A percentile compares a stretch with the other conserved stretches of the same genome.
These are phyloP conservation scores for Populus simonii DNA, from an alignment of 345 rosid genomes.

Conservation along the genomic window DNA sequence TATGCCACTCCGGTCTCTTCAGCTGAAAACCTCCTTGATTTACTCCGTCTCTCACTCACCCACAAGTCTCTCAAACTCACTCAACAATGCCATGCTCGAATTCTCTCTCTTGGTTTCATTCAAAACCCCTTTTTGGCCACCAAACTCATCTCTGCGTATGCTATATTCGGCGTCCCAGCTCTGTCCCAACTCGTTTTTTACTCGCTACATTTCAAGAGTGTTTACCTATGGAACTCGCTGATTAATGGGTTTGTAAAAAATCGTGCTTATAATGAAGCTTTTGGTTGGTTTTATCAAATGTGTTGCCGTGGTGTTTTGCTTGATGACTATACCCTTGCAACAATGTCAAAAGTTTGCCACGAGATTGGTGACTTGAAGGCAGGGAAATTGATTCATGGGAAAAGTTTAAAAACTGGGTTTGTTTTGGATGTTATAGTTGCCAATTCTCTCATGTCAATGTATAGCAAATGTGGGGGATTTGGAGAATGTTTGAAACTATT, in stretches of 20 bases:
- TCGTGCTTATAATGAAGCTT: slow-evolving; percentile 28
- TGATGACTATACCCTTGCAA: slow-evolving; percentile 55
- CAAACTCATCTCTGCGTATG: slow-evolving; percentile 58
- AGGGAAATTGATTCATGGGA: slow-evolving; percentile 50
- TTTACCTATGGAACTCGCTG: slow-evolving; percentile 51
- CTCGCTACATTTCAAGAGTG: slow-evolving; percentile 28
- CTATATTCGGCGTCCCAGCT: slow-evolving; percentile 24
- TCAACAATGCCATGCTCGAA: slow-evolving; percentile 50
- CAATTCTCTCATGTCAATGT: slow-evolving; percentile 65
- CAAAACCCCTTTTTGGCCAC: slow-evolving; percentile 46
- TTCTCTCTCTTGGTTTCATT: slow-evolving; percentile 30
- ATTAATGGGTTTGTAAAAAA: slow-evolving; percentile 54
- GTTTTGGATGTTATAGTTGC: slow-evolving; percentile 39
- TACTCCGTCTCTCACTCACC: slow-evolving; percentile 36
- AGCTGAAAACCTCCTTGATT: slow-evolving; percentile 31
- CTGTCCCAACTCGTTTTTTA: slow-evolving; percentile 44
- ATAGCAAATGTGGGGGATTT: slow-evolving; percentile 37
- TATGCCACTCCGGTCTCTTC: slow-evolving; percentile 18
- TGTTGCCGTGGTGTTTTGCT: slow-evolving; percentile 29
- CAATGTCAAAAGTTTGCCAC: slow-evolving; percentile 38
- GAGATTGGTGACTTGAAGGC: slow-evolving; percentile 37
- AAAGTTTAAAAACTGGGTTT: slow-evolving; percentile 39
- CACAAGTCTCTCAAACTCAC: slow-evolving; percentile 31
- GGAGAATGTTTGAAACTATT: slow-evolving; percentile 22
- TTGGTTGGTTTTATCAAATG: slow-evolving; percentile 41